Evolutionary conservation across 345 rosid genomes (phyloP), one percentile per base, ranked within the genome.

Genomic region (Eucalyptus lansdowneana): DNA sequence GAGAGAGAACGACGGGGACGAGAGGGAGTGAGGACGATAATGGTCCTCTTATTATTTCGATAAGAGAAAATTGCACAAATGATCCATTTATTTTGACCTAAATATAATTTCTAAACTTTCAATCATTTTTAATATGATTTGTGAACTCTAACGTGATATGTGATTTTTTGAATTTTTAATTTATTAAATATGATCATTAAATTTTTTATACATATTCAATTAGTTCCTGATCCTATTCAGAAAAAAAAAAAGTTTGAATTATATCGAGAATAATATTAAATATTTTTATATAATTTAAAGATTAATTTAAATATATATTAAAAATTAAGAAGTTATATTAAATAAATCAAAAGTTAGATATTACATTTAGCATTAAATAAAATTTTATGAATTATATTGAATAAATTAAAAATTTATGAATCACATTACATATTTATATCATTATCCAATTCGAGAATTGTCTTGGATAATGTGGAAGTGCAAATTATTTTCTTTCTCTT

Each of bases 311-410:
- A 19, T 0, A 19, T 53, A 2, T 7, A 53, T 53, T 53, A 17
- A 53, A 53, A 53, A 1, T 53, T 53, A 19, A 53, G 4, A 2
- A 0, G 2, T 53, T 51, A 51, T 51, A 51, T 51, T 51, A 51
- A 51, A 51, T 0, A 16, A 51, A 51, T 51, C 0, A 51, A 51
- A 16, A 51, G 0, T 6, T 51, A 16, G 0, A 51, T 0, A 16
- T 51, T 51, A 51, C 0, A 51, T 16, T 16, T 1, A 4, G 0
- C 1, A 6, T 51, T 16, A 0, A 51, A 2, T 7, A 51, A 51
- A 51, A 51, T 0, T 16, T 51, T 0, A 17, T 0, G 0, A 3
- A 16, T 1, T 17, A 51, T 51, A 7, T 51, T 51, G 0, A 17
- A 51, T 51, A 16, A 51, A 51, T 51, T 7, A 51, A 51, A 51